phyloP scores from a whole-genome alignment of 2,329 filamentous ascomycete genomes.

The Tolypocladium pustulatum region DNA sequence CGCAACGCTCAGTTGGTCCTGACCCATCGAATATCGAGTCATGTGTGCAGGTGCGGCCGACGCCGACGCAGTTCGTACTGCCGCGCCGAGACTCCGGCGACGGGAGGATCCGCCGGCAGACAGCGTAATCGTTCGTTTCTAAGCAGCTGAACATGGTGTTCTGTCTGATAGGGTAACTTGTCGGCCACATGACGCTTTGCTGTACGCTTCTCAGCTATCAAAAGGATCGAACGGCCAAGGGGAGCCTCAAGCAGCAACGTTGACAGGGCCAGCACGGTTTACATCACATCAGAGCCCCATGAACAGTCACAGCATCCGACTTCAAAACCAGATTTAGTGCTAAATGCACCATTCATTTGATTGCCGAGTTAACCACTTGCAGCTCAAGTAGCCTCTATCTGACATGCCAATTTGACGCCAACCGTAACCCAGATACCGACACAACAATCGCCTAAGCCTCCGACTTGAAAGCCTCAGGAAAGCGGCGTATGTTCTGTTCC shows the following conservation, averaged over 20 bases:
- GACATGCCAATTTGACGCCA: conserved; percentile 36
- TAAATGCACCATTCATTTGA: conserved; percentile 14
- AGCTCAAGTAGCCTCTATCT: conserved; percentile 23
- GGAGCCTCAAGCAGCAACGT: background rate
- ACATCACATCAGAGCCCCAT: background rate
- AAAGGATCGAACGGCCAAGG: too few species aligned
- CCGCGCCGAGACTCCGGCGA: background rate
- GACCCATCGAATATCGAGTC: background rate
- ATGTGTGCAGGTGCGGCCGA: background rate
- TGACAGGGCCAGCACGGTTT: too few species aligned
- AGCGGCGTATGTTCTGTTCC: conserved; percentile 79
- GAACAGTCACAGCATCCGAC: background rate
- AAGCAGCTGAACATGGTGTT: background rate
- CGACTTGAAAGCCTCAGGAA: conserved; percentile 78
- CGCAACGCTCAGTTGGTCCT: background rate
- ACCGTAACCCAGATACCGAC: conserved; percentile 28
- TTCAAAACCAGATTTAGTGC: background rate
- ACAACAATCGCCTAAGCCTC: conserved; percentile 36
- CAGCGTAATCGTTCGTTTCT: too few species aligned
- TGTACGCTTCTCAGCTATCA: too few species aligned
- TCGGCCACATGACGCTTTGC: background rate
- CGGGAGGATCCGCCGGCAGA: background rate
- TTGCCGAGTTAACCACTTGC: conserved; percentile 21
- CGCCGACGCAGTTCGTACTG: background rate
- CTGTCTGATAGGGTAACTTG: background rate